Evolutionary conservation across 495 filamentous ascomycete species (phyloP).

Genomic region (Neurospora discreta): DNA sequence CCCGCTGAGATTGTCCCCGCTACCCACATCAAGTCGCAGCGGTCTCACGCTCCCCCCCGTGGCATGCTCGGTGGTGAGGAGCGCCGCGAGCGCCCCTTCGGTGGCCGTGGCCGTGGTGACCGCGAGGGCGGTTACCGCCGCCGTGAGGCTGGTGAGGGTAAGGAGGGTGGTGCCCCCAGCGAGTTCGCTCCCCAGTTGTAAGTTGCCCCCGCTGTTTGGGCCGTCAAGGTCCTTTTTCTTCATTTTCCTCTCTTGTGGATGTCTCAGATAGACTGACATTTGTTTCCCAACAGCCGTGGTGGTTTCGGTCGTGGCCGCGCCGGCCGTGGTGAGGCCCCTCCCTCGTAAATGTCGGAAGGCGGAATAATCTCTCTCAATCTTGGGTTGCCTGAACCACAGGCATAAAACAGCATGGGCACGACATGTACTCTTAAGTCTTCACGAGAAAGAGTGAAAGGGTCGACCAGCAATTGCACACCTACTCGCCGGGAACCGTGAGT

Average conservation of each 20-base stretch:
- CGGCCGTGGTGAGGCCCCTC: constrained; percentile 62
- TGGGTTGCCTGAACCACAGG: constrained; percentile 17
- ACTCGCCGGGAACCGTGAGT: constrained; percentile 23
- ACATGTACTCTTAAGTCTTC: constrained; percentile 38
- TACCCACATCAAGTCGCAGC: constrained; percentile 99
- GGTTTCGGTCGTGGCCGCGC: constrained; percentile 84
- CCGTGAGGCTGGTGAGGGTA: constrained; percentile 69
- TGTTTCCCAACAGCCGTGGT: constrained; percentile 53
- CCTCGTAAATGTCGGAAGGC: constrained; percentile 42
- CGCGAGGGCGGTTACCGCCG: constrained; percentile 89
- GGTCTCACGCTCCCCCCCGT: constrained; percentile 93
- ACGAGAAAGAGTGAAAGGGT: constrained; percentile 24
- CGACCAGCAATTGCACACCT: constrained; percentile 20
- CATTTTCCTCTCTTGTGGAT: too few species aligned
- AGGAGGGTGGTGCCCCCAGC: constrained; percentile 91
- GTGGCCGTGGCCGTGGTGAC: constrained; percentile 55
- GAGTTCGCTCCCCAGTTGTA: constrained; percentile 91
- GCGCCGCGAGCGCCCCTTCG: constrained; percentile 57
- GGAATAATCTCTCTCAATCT: constrained; percentile 24
- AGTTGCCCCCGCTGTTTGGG: constrained; percentile 19
- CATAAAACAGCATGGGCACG: constrained; percentile 32
- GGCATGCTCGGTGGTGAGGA: constrained; percentile 97
- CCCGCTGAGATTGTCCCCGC: constrained; percentile 98
- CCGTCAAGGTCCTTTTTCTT: constrained; percentile 1
- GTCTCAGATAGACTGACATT: constrained; percentile 15